These are phyloP conservation scores for Candida ortonii DNA, from an alignment of 805 yeast genomes.

Conservation along the genomic window DNA sequence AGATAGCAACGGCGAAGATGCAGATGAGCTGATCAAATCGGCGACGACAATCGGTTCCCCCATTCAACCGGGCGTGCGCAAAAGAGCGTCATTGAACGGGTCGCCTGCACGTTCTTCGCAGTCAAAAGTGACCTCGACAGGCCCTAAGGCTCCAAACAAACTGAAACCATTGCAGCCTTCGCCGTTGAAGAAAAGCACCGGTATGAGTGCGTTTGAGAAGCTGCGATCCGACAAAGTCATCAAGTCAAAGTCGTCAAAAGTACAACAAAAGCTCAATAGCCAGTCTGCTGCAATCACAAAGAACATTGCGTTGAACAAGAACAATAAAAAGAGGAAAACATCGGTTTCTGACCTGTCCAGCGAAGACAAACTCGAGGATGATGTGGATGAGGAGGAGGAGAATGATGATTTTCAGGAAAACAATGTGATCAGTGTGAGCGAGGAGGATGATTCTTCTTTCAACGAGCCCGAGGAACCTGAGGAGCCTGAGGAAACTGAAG, in stretches of 20 bases:
- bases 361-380: constrained; percentile 9
- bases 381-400: too few relatives aligned
- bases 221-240: constrained; percentile 5
- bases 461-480: constrained; percentile 9
- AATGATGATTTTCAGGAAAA: constrained; percentile 1
- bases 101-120: constrained; percentile 17
- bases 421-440: constrained; percentile 4
- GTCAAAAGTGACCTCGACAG: constrained; percentile 1
- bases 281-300: constrained; percentile 26
- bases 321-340: constrained; percentile 13
- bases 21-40: constrained; percentile 30
- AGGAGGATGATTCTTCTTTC: too few relatives aligned
- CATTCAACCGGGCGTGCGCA: constrained; percentile 21
- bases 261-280: neutral
- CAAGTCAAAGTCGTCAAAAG: constrained; percentile 4
- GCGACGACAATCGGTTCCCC: constrained; percentile 33
- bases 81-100: constrained; percentile 18
- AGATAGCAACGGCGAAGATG: constrained; percentile 24
- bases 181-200: constrained; percentile 18
- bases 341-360: constrained; percentile 12
- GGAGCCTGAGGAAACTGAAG: constrained; percentile 5
- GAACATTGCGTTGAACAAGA: constrained; percentile 27
- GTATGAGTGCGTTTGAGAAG: constrained; percentile 17
- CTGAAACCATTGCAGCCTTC: constrained; percentile 17
- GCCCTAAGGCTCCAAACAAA: constrained; percentile 2